Evolutionary conservation across 768 basidiomycete genomes (phyloP).

Genomic region (Mycena latifolia): DNA sequence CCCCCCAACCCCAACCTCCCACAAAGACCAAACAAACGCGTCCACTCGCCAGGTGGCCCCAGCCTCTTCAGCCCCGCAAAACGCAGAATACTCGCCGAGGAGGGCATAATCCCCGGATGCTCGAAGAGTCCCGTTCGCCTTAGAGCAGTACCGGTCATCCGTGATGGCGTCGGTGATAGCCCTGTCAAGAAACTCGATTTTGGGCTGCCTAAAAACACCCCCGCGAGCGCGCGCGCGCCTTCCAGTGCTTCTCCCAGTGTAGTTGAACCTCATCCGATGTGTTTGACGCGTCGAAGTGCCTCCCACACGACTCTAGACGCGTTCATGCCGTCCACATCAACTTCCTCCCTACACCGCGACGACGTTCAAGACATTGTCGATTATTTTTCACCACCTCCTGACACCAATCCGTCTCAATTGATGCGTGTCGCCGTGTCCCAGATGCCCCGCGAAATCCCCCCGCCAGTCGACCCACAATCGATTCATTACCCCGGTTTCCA

Average conservation of each 20-base stretch:
- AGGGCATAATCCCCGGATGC: conserved; percentile 58
- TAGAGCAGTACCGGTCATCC: conserved; percentile 57
- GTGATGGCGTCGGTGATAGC: conserved; percentile 50
- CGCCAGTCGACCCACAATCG: conserved; percentile 63
- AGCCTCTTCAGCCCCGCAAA: conserved; percentile 72
- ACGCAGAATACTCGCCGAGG: conserved; percentile 71
- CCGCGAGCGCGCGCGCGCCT: conserved; percentile 28
- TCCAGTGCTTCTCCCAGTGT: conserved; percentile 26
- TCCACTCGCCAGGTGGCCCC: conserved; percentile 67
- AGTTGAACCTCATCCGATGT: conserved; percentile 24
- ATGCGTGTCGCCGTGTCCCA: conserved; percentile 38
- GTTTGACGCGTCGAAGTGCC: conserved; percentile 36
- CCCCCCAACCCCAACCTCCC: conserved; percentile 48
- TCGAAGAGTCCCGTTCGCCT: conserved; percentile 56
- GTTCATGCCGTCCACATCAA: conserved; percentile 19
- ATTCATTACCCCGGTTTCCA: conserved; percentile 78
- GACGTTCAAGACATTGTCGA: conserved; percentile 37
- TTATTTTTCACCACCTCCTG: conserved; percentile 39
- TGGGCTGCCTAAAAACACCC: conserved; percentile 50
- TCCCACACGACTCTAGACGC: conserved; percentile 23
- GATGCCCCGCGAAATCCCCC: conserved; percentile 54
- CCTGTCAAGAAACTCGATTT: conserved; percentile 69
- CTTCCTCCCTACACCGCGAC: conserved; percentile 15
- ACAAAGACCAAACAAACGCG: conserved; percentile 65
- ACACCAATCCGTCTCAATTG: conserved; percentile 24